phyloP scores from a whole-genome alignment of 2,329 filamentous ascomycete species.

The Xylariaceae sp. region DNA sequence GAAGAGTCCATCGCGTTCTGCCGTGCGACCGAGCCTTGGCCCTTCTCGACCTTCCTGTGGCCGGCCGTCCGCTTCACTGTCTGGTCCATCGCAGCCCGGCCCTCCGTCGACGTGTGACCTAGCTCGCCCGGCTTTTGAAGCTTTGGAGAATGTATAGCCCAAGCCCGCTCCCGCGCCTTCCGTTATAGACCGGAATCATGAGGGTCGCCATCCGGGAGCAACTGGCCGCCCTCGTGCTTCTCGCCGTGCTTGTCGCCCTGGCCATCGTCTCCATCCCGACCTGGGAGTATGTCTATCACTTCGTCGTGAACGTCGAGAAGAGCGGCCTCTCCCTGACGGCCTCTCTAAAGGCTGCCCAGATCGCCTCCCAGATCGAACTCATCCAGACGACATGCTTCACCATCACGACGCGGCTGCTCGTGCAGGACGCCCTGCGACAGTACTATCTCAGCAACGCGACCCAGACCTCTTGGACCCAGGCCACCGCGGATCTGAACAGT shows the following conservation, averaged over 20 bases:
- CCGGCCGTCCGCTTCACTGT: no score
- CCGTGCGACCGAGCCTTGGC: no score
- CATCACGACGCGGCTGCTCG: slow-evolving; percentile 58
- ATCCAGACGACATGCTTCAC: slow-evolving; percentile 68
- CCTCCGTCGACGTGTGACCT: no score
- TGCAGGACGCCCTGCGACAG: slow-evolving; percentile 44
- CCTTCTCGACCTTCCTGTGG: no score
- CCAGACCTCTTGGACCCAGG: slow-evolving; percentile 50
- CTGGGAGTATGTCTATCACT: slow-evolving; percentile 51
- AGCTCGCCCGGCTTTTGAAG: slow-evolving; percentile 5
- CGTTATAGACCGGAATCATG: slow-evolving; percentile 45
- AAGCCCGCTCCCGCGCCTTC: slow-evolving; percentile 15
- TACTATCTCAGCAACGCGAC: slow-evolving; percentile 52
- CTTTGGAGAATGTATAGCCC: slow-evolving; percentile 24
- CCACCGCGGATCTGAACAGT: slow-evolving; percentile 59
- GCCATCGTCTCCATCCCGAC: slow-evolving; percentile 74
- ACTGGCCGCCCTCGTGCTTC: slow-evolving; percentile 69
- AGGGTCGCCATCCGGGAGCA: slow-evolving; percentile 83
- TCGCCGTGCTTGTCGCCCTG: slow-evolving; percentile 66
- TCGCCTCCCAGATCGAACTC: slow-evolving; percentile 70
- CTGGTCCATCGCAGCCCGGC: no score
- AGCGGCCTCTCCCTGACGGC: slow-evolving; percentile 68
- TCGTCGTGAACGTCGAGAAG: slow-evolving; percentile 44
- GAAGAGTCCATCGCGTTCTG: no score
- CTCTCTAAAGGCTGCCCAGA: slow-evolving; percentile 76